Percentiles rank a stretch among this genome's conserved stretches.
Evolutionary conservation across 2,329 filamentous ascomycete species (phyloP).

Genomic region (Fonsecaea monophora): DNA sequence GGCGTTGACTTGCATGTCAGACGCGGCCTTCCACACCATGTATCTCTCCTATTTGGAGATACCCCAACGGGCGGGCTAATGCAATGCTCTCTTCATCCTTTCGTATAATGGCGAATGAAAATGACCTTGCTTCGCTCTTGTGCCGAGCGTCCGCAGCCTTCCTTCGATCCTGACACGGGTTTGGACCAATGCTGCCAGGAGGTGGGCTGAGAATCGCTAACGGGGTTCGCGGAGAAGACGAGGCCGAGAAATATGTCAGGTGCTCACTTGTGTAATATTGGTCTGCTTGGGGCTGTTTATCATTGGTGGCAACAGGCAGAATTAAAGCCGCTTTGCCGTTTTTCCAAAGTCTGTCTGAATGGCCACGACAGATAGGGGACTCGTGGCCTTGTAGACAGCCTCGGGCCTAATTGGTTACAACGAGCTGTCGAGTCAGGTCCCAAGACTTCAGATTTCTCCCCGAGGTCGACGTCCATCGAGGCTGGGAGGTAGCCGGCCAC

Average conservation of each 20-base stretch:
- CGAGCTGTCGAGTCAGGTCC: background rate
- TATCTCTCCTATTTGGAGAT: background rate
- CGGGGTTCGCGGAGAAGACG: background rate
- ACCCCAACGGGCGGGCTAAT: slow-evolving; percentile 1
- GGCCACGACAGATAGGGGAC: background rate
- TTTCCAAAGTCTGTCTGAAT: background rate
- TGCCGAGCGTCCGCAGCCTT: background rate
- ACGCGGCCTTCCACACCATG: background rate
- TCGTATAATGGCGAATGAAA: background rate
- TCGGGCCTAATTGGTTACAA: background rate
- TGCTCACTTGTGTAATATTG: background rate
- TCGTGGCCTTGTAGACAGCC: background rate
- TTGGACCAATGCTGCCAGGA: background rate
- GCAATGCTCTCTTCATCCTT: background rate
- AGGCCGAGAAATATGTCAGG: slow-evolving; percentile 2
- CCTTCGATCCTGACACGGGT: background rate
- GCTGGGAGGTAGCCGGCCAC: background rate
- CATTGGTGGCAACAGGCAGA: background rate
- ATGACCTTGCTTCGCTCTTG: background rate
- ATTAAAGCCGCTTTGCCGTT: background rate
- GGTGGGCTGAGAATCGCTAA: background rate
- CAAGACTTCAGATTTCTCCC: background rate
- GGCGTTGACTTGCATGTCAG: background rate
- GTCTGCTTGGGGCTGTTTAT: background rate
- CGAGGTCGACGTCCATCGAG: background rate